Base-by-base conservation (phyloP, 1,284 basidiomycete species). In the Salmacisia buchloeana region DNA sequence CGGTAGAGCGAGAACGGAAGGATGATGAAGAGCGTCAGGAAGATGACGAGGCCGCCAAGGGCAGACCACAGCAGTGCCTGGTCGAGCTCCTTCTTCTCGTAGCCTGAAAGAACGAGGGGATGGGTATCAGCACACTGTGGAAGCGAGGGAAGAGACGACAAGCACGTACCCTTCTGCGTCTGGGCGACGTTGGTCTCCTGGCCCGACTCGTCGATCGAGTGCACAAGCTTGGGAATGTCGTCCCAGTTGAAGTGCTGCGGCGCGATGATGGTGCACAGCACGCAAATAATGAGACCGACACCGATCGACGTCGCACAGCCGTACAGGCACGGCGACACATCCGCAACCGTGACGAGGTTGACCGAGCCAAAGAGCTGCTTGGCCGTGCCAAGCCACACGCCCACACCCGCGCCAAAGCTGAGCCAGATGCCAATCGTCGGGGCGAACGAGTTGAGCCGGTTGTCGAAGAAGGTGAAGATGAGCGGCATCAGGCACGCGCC, bases 1-100 rank as follows among this genome's bases (percentile, higher is more conserved):
- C 77, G 67, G 63, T 77, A 80, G 45, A 80, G 70, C 9, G 67
- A 67, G 39, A 78, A 73, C 1, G 78, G 78, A 71, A 71, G 77
- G 39, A 80, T 72, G 63, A 79, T 69, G 63, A 75, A 74, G 59
- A 78, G 69, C 15, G 76, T 71, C 10, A 76, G 63, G 57, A 74
- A 75, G 39, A 73, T 62, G 7, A 67, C 61, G 5, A 64, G 63
- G 2, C 66, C 60, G 13, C 49, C 49, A 10, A 33, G 13, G 13
- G 49, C 57, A 0, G 72, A 65, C 58, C 73, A 61, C 25, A 64
- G 58, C 61, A 70, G 67, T 41, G 49, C 60, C 10, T 64, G 62
- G 34, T 71, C 66, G 12, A 71, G 63, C 36, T 64, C 63, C 43
- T 65, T 62, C 36, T 63, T 49, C 29, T 46, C 64, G 57, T 65